phyloP scores from a whole-genome alignment of 805 yeast species.

The Saccharomycopsis oosterbeekiorum region DNA sequence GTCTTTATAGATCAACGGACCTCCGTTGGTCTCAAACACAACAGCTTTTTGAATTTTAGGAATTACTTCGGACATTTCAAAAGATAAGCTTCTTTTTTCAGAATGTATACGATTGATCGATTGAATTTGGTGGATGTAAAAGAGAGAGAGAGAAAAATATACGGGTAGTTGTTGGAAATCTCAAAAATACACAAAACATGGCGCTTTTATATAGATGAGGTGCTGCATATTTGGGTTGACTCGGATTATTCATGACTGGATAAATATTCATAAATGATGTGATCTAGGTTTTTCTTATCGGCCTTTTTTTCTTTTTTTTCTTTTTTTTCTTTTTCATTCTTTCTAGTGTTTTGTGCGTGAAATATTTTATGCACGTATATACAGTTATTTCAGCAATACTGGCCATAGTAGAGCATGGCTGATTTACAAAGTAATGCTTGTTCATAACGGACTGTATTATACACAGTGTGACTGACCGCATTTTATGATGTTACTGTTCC shows the following conservation, averaged over 20 bases:
- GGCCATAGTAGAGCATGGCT: neutral
- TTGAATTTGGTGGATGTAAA: neutral
- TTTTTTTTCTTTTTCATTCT: no score
- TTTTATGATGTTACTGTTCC: no score
- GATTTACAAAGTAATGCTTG: neutral
- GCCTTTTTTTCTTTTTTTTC: neutral
- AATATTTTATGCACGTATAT: constrained; percentile 1
- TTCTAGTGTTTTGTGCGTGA: neutral
- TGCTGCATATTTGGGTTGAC: no score
- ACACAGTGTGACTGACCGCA: no score
- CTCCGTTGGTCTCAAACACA: constrained; percentile 55
- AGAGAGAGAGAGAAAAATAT: no score
- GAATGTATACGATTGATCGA: neutral
- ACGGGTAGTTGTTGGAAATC: no score
- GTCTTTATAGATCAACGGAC: constrained; percentile 56
- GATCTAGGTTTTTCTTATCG: neutral
- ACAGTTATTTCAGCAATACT: neutral
- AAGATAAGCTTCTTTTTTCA: neutral
- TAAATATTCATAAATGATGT: no score
- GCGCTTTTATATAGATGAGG: no score
- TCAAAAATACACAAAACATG: no score
- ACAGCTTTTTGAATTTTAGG: constrained; percentile 68
- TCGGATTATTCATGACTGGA: no score
- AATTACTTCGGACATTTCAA: constrained; percentile 29
- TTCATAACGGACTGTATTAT: neutral